Percentiles rank a stretch among this genome's conserved stretches.
Evolutionary conservation across 441 rosid species (phyloP).

Genomic region (Omphalea diandra): DNA sequence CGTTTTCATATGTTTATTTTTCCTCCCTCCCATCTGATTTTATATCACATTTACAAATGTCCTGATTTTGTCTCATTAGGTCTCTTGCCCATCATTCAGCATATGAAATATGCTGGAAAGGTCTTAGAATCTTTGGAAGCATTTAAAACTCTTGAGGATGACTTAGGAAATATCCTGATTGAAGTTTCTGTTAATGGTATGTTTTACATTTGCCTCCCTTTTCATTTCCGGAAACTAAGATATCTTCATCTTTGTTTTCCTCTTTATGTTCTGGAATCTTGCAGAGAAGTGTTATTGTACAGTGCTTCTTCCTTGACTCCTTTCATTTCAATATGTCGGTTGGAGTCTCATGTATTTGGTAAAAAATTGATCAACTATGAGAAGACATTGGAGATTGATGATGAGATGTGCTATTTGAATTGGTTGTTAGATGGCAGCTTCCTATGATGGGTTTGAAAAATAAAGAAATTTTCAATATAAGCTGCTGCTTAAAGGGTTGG

Average conservation of each 20-base stretch:
- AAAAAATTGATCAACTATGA: not conserved
- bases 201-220: slow-evolving; percentile 19
- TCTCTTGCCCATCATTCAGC: slow-evolving; percentile 84
- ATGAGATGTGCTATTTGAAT: not conserved
- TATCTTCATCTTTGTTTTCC: slow-evolving; percentile 9
- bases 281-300: not conserved
- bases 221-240: slow-evolving; percentile 7
- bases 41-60: not conserved
- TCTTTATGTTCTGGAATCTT: slow-evolving; percentile 3
- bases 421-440: slow-evolving; percentile 5
- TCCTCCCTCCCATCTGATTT: not conserved
- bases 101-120: slow-evolving; percentile 57
- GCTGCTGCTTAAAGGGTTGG: not conserved
- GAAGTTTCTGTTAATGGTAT: slow-evolving; percentile 73
- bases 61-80: slow-evolving; percentile 44
- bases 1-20: not conserved
- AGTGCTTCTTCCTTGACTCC: not conserved
- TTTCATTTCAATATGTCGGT: not conserved
- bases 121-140: slow-evolving; percentile 51
- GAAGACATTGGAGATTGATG: not conserved
- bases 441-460: not conserved
- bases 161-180: slow-evolving; percentile 41
- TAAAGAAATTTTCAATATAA: not conserved
- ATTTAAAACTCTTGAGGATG: slow-evolving; percentile 41
- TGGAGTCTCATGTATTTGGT: not conserved